phyloP scores from a whole-genome alignment of 129 eudicot genomes.

The Escallonia rubra region DNA sequence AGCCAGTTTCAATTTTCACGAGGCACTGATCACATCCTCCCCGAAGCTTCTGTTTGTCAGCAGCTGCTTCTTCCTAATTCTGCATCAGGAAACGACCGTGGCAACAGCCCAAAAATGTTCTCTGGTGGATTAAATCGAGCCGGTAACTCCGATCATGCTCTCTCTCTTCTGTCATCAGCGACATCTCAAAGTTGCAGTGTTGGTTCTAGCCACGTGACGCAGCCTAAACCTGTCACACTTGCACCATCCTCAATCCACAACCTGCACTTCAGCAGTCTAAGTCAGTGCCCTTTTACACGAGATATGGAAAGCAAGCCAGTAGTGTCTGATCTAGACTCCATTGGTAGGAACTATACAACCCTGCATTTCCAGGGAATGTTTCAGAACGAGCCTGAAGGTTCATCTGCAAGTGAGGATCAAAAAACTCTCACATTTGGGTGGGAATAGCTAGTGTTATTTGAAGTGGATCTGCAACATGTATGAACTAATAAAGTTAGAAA shows the following conservation, averaged over 20 bases:
- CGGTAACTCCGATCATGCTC: background rate
- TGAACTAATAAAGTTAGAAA: no score
- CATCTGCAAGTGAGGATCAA: conserved; percentile 28
- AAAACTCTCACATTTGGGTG: conserved; percentile 50
- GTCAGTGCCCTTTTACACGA: conserved; percentile 29
- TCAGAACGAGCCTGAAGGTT: conserved; percentile 29
- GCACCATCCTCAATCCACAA: background rate
- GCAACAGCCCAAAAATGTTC: background rate
- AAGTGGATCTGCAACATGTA: no score
- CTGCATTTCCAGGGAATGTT: conserved; percentile 40
- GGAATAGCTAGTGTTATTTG: conserved; percentile 12
- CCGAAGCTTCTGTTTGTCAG: background rate
- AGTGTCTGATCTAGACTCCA: conserved; percentile 22
- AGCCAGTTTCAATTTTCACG: background rate
- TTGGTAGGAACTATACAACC: conserved; percentile 4
- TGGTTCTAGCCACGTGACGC: background rate
- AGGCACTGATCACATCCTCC: background rate
- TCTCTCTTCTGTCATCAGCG: conserved; percentile 4
- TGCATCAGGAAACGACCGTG: background rate
- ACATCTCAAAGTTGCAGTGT: background rate
- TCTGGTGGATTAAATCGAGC: background rate
- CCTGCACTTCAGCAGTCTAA: background rate
- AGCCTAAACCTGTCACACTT: background rate
- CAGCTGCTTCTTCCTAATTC: background rate
- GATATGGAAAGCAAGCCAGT: conserved; percentile 25